These are phyloP conservation scores for Kwoniella europaea DNA, from an alignment of 768 basidiomycete species.

Conservation along the genomic window DNA sequence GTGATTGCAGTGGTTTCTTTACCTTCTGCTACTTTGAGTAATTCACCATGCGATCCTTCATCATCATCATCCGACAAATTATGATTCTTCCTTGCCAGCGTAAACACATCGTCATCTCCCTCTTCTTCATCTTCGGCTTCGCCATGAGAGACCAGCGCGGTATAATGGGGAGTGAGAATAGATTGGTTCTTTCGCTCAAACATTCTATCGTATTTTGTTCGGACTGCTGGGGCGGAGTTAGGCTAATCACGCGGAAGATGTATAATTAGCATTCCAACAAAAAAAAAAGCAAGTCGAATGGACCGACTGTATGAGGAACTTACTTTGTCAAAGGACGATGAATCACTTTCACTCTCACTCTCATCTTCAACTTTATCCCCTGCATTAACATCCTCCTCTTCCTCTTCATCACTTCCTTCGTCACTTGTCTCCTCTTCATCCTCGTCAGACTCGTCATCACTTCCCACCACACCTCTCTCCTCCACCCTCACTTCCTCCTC, in stretches of 20 bases:
- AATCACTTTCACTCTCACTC: conserved; percentile 19
- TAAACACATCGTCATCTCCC: conserved; percentile 77
- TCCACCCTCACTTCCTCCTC: conserved; percentile 31
- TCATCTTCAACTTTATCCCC: conserved; percentile 19
- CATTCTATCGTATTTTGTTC: conserved; percentile 97
- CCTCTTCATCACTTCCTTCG: conserved; percentile 28
- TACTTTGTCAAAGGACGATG: conserved; percentile 16
- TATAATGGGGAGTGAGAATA: conserved; percentile 87
- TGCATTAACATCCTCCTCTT: conserved; percentile 17
- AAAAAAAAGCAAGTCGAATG: too few species aligned
- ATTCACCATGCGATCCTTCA: conserved; percentile 42
- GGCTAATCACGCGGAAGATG: neutral
- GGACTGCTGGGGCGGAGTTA: conserved; percentile 49
- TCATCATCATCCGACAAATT: conserved; percentile 62
- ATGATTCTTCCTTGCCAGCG: conserved; percentile 89
- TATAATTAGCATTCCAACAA: too few species aligned
- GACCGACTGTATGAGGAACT: neutral
- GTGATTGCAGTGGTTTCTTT: neutral
- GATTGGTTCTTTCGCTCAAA: conserved; percentile 95
- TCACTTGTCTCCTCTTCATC: conserved; percentile 31
- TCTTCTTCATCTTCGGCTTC: conserved; percentile 56
- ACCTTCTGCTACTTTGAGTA: neutral
- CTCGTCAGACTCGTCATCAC: conserved; percentile 42
- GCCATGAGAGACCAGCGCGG: conserved; percentile 77
- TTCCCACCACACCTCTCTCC: conserved; percentile 23